These are phyloP conservation scores for Saccharomyces hybrid DNA, from an alignment of 1,139 yeast species.

Conservation along the genomic window DNA sequence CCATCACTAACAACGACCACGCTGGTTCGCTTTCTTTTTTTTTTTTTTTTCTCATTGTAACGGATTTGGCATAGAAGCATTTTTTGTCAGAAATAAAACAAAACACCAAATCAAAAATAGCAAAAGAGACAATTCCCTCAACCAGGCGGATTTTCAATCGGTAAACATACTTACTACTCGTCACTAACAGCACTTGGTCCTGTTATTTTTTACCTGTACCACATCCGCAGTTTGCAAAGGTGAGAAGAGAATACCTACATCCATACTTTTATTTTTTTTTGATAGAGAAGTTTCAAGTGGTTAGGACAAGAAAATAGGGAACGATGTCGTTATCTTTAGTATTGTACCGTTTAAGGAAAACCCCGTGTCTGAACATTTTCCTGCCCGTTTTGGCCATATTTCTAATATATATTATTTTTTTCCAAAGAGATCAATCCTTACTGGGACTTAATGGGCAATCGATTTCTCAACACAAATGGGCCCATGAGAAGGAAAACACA, in stretches of 20 bases:
- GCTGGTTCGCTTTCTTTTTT: neutral
- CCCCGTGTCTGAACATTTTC: slow-evolving; percentile 19
- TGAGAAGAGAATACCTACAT: neutral
- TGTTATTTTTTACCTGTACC: no score
- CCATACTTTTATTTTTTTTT: neutral
- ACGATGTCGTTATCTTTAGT: slow-evolving; percentile 6
- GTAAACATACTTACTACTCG: neutral
- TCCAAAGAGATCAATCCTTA: slow-evolving; percentile 18
- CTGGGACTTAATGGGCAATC: slow-evolving; percentile 20
- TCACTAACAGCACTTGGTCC: no score
- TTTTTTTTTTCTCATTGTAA: neutral
- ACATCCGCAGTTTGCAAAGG: neutral
- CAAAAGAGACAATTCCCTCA: neutral
- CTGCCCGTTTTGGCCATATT: slow-evolving; percentile 21
- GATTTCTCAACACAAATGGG: slow-evolving; percentile 29
- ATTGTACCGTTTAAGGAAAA: slow-evolving; percentile 23
- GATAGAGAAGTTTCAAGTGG: neutral
- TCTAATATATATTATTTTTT: slow-evolving; percentile 17
- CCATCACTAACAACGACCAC: neutral
- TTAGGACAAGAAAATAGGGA: slow-evolving; percentile 3
- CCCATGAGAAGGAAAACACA: slow-evolving; percentile 30
- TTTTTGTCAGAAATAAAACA: neutral
- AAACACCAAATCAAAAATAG: neutral
- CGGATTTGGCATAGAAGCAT: neutral
- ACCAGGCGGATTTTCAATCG: neutral